A percentile compares a stretch with the other conserved stretches of the same genome.
These are phyloP conservation scores for Tetrahymena borealis DNA, from an alignment of 73 alveolate genomes.

Conservation along the genomic window DNA sequence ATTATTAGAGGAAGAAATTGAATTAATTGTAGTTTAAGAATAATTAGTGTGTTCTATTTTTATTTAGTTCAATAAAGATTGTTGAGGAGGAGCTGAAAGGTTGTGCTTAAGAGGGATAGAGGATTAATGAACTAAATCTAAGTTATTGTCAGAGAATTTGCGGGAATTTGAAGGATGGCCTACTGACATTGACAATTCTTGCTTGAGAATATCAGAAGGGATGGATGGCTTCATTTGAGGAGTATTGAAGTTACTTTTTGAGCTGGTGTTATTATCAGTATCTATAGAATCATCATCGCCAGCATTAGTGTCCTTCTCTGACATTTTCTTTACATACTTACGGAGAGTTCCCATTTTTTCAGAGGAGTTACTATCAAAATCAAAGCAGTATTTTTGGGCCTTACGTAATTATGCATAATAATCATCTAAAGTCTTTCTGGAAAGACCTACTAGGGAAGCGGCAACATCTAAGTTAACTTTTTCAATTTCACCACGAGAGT, in stretches of 20 bases:
- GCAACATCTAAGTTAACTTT: neutral
- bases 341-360: neutral
- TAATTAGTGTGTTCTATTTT: neutral
- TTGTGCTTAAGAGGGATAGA: neutral
- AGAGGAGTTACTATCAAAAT: neutral
- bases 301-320: neutral
- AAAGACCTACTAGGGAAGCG: neutral
- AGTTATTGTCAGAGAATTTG: neutral
- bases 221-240: neutral
- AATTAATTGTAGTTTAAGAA: neutral
- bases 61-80: neutral
- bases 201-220: neutral
- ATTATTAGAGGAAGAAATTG: neutral
- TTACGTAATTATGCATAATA: neutral
- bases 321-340: neutral
- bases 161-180: neutral
- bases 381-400: neutral
- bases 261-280: neutral
- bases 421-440: neutral
- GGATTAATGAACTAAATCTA: neutral
- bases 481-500: neutral
- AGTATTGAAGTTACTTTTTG: neutral
- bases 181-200: neutral
- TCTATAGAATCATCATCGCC: neutral
- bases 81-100: neutral